Base-by-base conservation (phyloP, 2,329 filamentous ascomycete species). In the Colletotrichum theobromicola region DNA sequence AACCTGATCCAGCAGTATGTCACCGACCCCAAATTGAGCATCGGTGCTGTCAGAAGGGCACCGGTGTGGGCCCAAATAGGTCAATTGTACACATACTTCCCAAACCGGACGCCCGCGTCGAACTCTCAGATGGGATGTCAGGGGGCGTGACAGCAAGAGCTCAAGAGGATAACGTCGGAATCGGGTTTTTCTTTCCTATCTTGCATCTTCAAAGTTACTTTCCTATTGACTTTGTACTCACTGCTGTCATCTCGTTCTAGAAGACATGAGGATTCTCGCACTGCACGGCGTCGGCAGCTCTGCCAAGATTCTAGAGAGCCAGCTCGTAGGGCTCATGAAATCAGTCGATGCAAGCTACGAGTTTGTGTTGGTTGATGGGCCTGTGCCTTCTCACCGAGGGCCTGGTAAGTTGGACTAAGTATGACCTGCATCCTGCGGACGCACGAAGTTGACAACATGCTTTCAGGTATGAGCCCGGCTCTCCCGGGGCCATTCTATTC, bases 331-430 rank as follows among this genome's bases (percentile, higher is more conserved):
- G 21, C 35, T 76, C 24, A 64, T 75, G 32, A 62, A 46, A 21
- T 58, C 70, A 4, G 46, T 63, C 7, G 74, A 76, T 30, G 46
- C 72, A 21, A 74, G 64, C 72, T 74, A 76, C 53, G 72, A 76
- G 63, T 76, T 76, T 50, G 63, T 76, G 16, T 66, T 75, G 12
- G 67, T 75, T 7, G 72, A 76, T 21, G 74, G 74, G 5, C 26
- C 46, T 0, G 26, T 64, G 3, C 53, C 63, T 15, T 76, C 66
- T 15, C 66, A 72, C 42, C 67, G 72, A 46, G 72, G 70, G 3
- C 70, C 70, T 34, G 70, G 70, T 72, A 72, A 67, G 69, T 30
- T 53, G 46, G 21, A 55, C 37, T 53, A 21, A 32, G 18, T 46
- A 58, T n/a, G 42, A 16, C 7, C 35, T 57, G n/a, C 30, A 37